phyloP scores from a whole-genome alignment of 2,329 filamentous ascomycete species.

The Cladobotryum protrusum region DNA sequence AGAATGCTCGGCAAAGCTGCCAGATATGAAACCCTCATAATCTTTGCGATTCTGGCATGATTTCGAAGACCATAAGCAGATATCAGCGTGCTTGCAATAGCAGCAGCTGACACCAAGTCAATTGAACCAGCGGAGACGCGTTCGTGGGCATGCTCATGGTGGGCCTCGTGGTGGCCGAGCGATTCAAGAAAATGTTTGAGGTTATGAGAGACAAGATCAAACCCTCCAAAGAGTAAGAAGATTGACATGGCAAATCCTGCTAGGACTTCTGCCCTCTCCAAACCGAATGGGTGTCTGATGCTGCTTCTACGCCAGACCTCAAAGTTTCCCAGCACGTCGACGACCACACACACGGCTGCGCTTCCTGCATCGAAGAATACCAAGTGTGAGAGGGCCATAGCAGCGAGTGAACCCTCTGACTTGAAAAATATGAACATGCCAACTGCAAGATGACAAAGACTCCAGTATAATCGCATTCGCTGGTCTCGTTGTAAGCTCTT shows the following conservation, averaged over 20 bases:
- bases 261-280: constrained; percentile 88
- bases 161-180: constrained; percentile 55
- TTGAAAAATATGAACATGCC: constrained; percentile 81
- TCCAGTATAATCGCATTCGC: constrained; percentile 78
- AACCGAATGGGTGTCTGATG: constrained; percentile 86
- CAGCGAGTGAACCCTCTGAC: constrained; percentile 77
- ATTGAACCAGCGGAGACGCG: constrained; percentile 67
- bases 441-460: constrained; percentile 76
- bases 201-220: constrained; percentile 91
- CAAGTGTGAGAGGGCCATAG: constrained; percentile 87
- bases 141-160: constrained; percentile 62
- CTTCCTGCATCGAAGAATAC: constrained; percentile 94
- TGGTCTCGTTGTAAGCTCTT: constrained; percentile 87
- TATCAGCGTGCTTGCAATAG: constrained; percentile 74
- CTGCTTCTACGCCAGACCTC: constrained; percentile 94
- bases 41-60: constrained; percentile 83
- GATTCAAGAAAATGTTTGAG: constrained; percentile 84
- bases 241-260: constrained; percentile 95
- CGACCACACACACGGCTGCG: constrained; percentile 81
- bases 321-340: constrained; percentile 93
- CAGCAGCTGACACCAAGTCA: constrained; percentile 73
- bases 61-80: constrained; percentile 85
- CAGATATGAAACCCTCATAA: constrained; percentile 81
- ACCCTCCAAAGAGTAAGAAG: constrained; percentile 92
- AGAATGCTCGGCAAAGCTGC: constrained; percentile 78